phyloP scores from a whole-genome alignment of 179 eudicot species.

The Silene noctiflora region DNA sequence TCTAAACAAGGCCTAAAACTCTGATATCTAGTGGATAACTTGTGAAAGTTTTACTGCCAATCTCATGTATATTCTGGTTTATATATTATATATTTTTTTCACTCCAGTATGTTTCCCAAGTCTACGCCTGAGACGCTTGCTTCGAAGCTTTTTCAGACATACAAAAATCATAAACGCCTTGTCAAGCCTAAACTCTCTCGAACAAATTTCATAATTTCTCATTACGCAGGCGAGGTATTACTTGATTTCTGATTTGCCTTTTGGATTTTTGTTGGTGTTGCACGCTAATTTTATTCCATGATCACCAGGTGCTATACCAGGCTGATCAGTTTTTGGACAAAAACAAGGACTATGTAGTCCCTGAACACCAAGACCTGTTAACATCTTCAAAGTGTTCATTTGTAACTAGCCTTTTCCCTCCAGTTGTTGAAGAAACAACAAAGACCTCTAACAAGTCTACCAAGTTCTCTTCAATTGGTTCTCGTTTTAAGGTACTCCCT shows the following conservation, averaged over 20 bases:
- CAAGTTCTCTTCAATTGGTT: conserved; percentile 90
- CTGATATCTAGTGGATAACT: conserved; percentile 3
- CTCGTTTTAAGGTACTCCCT: conserved; percentile 76
- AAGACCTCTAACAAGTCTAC: conserved; percentile 58
- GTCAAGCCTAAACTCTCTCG: conserved; percentile 90
- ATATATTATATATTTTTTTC: conserved; percentile 6
- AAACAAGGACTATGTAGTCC: conserved; percentile 93
- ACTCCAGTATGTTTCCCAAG: conserved; percentile 94
- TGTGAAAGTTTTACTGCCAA: not conserved
- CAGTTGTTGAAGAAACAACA: conserved; percentile 59
- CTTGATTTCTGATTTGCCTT: not conserved
- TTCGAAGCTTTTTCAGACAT: conserved; percentile 93
- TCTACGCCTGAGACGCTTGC: conserved; percentile 91
- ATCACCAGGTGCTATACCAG: conserved; percentile 73
- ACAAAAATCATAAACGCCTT: conserved; percentile 79
- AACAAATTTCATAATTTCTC: conserved; percentile 77
- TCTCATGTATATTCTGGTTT: conserved; percentile 19
- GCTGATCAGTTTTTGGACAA: conserved; percentile 96
- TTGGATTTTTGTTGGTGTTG: conserved; percentile 16
- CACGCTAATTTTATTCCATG: conserved; percentile 10
- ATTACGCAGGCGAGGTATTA: conserved; percentile 96
- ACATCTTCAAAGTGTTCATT: conserved; percentile 78
- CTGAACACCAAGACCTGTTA: conserved; percentile 90
- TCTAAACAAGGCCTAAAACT: not conserved
- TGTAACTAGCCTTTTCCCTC: conserved; percentile 91